Conservation (phyloP, 345 rosid genomes). For the Moricandia moricandioides region DNA sequence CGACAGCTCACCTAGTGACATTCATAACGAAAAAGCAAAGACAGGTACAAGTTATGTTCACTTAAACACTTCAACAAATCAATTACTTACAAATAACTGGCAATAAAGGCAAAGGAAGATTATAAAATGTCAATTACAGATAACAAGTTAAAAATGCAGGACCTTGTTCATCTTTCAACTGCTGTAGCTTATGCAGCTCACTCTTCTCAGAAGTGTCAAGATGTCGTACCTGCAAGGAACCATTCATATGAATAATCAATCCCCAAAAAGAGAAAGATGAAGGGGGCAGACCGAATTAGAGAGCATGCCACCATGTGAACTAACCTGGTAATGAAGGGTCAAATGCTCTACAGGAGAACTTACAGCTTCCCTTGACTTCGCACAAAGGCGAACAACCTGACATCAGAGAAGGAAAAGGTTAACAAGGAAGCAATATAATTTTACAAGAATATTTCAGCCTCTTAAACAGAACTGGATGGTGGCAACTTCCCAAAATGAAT, state of each 20-base stretch:
- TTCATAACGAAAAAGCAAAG: background rate
- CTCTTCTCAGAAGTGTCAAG: constrained; percentile 99
- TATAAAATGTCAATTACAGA: background rate
- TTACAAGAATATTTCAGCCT: background rate
- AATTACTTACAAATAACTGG: background rate
- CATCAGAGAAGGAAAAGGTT: constrained; percentile 13
- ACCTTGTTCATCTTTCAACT: constrained; percentile 99
- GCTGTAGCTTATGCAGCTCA: constrained; percentile 96
- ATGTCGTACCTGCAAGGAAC: constrained; percentile 77
- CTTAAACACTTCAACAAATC: constrained; percentile 11
- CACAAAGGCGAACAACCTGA: constrained; percentile 97
- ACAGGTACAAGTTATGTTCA: background rate
- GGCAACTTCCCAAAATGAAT: constrained; percentile 12
- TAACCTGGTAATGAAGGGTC: constrained; percentile 99
- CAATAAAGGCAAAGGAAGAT: constrained; percentile 13
- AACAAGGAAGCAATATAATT: background rate
- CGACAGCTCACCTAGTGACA: constrained; percentile 78
- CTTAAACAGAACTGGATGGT: constrained; percentile 1
- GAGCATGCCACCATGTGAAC: constrained; percentile 19
- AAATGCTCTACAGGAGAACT: constrained; percentile 99
- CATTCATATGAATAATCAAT: constrained; percentile 2
- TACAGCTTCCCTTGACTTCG: constrained; percentile 99
- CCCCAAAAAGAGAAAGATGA: background rate
- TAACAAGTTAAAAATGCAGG: constrained; percentile 10
- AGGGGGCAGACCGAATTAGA: background rate